phyloP scores from a whole-genome alignment of 2,329 filamentous ascomycete genomes.

The Kalaharituber pfeilii region DNA sequence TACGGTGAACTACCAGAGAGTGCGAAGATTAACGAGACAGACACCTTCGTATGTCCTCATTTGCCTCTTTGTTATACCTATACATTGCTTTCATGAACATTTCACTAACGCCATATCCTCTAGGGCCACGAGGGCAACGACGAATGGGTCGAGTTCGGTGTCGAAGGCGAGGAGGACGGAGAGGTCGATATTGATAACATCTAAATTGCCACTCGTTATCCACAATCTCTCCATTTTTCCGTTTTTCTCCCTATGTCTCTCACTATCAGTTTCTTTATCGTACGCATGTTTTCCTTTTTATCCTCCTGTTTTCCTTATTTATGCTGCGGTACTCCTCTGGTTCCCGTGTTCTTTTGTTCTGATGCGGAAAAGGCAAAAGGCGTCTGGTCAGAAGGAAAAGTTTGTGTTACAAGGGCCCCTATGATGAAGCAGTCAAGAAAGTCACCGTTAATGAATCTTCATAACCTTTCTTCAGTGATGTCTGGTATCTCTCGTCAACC shows the following conservation, averaged over 20 bases:
- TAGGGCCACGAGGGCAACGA: constrained; percentile 72
- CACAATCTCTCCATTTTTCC: neutral
- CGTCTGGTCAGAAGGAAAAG: neutral
- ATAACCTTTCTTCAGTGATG: no score
- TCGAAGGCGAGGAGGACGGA: constrained; percentile 55
- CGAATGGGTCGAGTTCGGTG: constrained; percentile 96
- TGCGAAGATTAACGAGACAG: constrained; percentile 99
- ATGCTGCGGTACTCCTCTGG: no score
- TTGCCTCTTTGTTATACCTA: neutral
- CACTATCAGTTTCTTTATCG: neutral
- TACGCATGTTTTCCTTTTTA: neutral
- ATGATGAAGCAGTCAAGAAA: no score
- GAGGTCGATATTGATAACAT: constrained; percentile 87
- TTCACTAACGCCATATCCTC: constrained; percentile 4
- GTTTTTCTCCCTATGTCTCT: neutral
- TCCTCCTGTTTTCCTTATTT: neutral
- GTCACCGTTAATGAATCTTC: no score
- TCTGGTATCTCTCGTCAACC: no score
- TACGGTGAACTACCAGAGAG: constrained; percentile 94
- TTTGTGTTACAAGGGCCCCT: neutral
- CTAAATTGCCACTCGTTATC: constrained; percentile 33
- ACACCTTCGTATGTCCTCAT: constrained; percentile 56
- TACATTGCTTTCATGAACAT: neutral
- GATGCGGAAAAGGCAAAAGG: no score
- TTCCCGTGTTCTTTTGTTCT: no score